Conservation (phyloP, 164 flowering plant species). For the Vitis cinerea region DNA sequence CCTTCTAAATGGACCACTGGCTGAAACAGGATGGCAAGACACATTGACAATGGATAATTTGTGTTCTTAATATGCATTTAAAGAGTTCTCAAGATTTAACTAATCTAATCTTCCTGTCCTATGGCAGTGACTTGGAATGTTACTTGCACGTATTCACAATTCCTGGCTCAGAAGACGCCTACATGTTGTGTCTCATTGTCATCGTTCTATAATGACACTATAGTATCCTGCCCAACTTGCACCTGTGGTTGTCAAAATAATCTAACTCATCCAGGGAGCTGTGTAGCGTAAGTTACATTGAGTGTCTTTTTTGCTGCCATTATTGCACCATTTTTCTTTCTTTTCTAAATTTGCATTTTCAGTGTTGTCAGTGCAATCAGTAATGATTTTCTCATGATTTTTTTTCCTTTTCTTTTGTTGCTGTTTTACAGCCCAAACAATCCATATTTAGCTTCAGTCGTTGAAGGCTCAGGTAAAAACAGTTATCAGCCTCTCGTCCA, state of each 20-base stretch:
- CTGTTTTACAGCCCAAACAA: slow-evolving; percentile 39
- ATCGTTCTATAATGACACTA: slow-evolving; percentile 49
- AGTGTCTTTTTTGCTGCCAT: not conserved
- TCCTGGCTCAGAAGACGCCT: slow-evolving; percentile 55
- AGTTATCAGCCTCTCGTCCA: slow-evolving; percentile 58
- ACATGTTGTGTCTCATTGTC: slow-evolving; percentile 61
- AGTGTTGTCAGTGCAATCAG: not conserved
- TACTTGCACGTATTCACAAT: slow-evolving; percentile 57
- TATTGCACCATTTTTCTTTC: not conserved
- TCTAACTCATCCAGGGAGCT: slow-evolving; percentile 37
- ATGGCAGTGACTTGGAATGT: slow-evolving; percentile 60
- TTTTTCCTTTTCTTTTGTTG: not conserved
- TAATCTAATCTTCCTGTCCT: slow-evolving; percentile 6
- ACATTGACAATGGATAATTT: too few species aligned
- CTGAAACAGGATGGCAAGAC: too few species aligned
- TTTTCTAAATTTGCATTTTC: not conserved
- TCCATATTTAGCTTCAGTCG: slow-evolving; percentile 55
- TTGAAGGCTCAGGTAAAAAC: slow-evolving; percentile 33
- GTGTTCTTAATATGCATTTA: not conserved
- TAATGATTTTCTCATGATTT: not conserved
- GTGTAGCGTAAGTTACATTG: slow-evolving; percentile 39
- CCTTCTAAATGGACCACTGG: too few species aligned
- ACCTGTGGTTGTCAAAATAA: slow-evolving; percentile 56
- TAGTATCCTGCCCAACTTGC: slow-evolving; percentile 54
- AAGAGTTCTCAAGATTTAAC: not conserved